Base-by-base conservation (phyloP, 257 asterid species). In the Pogostemon cablin region DNA sequence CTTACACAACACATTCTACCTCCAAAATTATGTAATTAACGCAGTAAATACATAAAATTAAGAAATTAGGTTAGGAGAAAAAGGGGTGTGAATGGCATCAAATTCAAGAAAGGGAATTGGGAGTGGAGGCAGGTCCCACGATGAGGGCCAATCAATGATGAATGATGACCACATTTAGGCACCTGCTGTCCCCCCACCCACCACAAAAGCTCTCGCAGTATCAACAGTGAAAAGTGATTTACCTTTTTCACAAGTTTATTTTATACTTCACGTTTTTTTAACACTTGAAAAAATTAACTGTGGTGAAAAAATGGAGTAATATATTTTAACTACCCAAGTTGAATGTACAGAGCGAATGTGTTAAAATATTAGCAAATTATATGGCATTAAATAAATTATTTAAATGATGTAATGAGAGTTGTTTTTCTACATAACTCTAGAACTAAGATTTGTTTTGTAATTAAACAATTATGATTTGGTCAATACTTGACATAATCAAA, bases 131-230 rank as follows among this genome's bases (percentile, higher is more conserved):
- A 65, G 72, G 68, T 68, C 76, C 81, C 82, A 81, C 68, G 81
- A 80, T 76, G 84, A 65, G 72, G 81, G 74, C 77, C 79, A 76
- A 76, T 52, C 62, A 73, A 65, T 73, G 75, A 73, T 73, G 72
- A 54, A 60, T 9, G 20, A 20, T 37, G 66, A 42, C 61, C 75
- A 49, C 42, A 55, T 50, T 50, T 50, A 12, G 9, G 56, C 57
- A 12, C 9, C 57, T 38, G 54, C 38, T 37, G 20, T 17, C 60
- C 20, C 64, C 37, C 50, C 12, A 6, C 43, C 43, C 50, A 34
- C 62, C 47, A 65, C 60, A 34, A 32, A 4, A 8, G 69, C 10
- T 53, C 34, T 55, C 40, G n/a, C 48, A 40, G 49, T 65, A 11
- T 44, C 34, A 35, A 75, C 66, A 62, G 68, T 60, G 41, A n/a